Conservation (phyloP, 23 red algal genomes). For the Gracilaria gracilis region DNA sequence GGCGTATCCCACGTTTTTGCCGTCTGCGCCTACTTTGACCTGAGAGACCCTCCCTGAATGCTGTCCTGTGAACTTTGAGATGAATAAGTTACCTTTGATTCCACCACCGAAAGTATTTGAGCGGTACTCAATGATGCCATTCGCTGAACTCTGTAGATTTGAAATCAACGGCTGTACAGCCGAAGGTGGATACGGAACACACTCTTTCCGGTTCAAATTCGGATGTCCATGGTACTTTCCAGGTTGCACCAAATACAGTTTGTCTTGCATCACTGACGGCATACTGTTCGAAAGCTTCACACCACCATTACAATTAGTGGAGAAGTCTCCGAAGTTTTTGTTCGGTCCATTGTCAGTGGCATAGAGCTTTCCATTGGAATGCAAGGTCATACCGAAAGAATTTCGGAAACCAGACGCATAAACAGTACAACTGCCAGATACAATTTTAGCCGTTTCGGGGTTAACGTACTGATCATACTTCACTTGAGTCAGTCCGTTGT, state of each 20-base stretch:
- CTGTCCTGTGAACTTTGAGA: slow-evolving; percentile 70
- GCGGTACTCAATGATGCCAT: slow-evolving; percentile 70
- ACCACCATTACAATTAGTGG: slow-evolving; percentile 54
- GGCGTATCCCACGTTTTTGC: slow-evolving; percentile 51
- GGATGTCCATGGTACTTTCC: slow-evolving; percentile 78
- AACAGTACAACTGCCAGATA: slow-evolving; percentile 56
- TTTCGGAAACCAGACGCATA: slow-evolving; percentile 75
- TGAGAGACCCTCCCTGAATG: slow-evolving; percentile 44
- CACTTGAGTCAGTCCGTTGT: slow-evolving; percentile 56
- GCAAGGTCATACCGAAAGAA: slow-evolving; percentile 71
- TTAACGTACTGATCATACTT: slow-evolving; percentile 64
- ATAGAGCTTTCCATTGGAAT: slow-evolving; percentile 71
- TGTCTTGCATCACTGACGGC: slow-evolving; percentile 44
- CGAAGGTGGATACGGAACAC: slow-evolving; percentile 52
- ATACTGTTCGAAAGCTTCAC: slow-evolving; percentile 51
- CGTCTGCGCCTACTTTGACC: slow-evolving; percentile 52
- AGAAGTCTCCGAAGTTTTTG: slow-evolving; percentile 67
- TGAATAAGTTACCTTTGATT: slow-evolving; percentile 69
- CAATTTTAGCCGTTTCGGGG: slow-evolving; percentile 54
- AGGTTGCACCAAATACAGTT: slow-evolving; percentile 47
- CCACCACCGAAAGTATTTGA: slow-evolving; percentile 75
- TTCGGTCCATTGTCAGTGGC: slow-evolving; percentile 76
- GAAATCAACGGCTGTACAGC: slow-evolving; percentile 57
- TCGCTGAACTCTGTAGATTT: slow-evolving; percentile 60
- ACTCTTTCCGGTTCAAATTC: slow-evolving; percentile 73